Base-by-base conservation (phyloP, 257 asterid species). In the Petunia axillaris region DNA sequence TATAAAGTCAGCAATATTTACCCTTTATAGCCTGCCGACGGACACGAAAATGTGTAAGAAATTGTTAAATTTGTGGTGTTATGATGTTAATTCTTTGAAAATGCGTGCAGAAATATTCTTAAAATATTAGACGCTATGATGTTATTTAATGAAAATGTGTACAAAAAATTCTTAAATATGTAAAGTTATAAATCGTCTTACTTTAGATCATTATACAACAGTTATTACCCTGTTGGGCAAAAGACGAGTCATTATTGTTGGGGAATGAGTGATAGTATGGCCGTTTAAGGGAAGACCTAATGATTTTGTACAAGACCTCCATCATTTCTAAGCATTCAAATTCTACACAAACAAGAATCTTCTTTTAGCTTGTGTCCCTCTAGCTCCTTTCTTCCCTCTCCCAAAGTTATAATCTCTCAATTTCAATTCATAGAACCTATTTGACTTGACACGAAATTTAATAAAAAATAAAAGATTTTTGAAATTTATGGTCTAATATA, bases 221-320 rank as follows among this genome's bases (percentile, higher is more conserved):
- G 64, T 50, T 25, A 73, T 73, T 73, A 50, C 77, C 62, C 15
- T 50, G 81, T 73, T 50, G 62, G 79, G 84, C 74, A 78, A 85
- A 75, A 82, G 84, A 80, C 8, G 52, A 75, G 74, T 71, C 46
- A 53, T 76, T 50, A 79, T 60, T 73, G 5, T 50, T 9, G 44
- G 82, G 43, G 70, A 79, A 81, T 64, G 76, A 85, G 89, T 86
- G 85, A 87, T 87, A 77, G 15, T 79, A 80, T 73, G 85, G 16
- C 75, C 84, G 83, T 82, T 71, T 78, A 75, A 80, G 78, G 81
- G 89, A 83, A 85, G 84, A 83, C 89, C 80, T 73, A 73, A 89
- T 91, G 78, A 89, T 89, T 87, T 77, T 65, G 75, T 67, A 59
- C 39, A 81, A 83, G 78, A 75, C 80, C 79, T 40, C 70, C 85